Base-by-base conservation (phyloP, 306 rosid species). In the Arachis stenosperma region DNA sequence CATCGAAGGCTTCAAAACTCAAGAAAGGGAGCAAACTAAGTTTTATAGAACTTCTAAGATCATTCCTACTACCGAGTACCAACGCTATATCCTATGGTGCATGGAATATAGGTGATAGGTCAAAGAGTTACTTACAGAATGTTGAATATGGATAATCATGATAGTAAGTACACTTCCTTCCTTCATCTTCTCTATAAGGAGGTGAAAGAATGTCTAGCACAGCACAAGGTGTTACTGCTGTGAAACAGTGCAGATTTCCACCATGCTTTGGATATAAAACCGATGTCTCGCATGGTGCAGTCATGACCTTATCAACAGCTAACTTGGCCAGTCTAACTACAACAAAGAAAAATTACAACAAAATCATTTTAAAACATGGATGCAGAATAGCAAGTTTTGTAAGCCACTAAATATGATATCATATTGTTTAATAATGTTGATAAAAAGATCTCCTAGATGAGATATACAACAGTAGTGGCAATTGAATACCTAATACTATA, bases 231-330 rank as follows among this genome's bases (percentile, higher is more conserved):
- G 96, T 85, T 54, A 88, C 82, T 15, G 98, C 96, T 8, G 96
- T 89, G 81, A 94, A 94, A 77, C 90, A 86, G 84, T 94, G 98
- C 62, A 94, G 82, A 78, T 94, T 94, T 3, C 98, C 98, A 30
- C 97, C 96, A 3, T 67, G 75, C 43, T 79, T 88, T 47, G 97
- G 97, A 83, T 91, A 88, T 75, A 94, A 81, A 75, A 89, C 86
- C 15, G 97, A 82, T 67, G 96, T 78, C 47, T 72, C 90, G 54
- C 96, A 85, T 2, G 95, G 93, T 70, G 92, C 90, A 10, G 85
- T 85, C 75, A 89, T 61, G 69, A 89, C 92, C 75, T 91, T 82
- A 67, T 91, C 97, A 69, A 67, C 94, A 6, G 89, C 86, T 71
- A 89, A 82, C 83, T 91, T 94, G 9, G 92, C 97, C 78, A 94